Percentiles rank a stretch among this genome's conserved stretches.
Conservation (phyloP, 805 yeast genomes). For the Ogataea paradorogensis region DNA sequence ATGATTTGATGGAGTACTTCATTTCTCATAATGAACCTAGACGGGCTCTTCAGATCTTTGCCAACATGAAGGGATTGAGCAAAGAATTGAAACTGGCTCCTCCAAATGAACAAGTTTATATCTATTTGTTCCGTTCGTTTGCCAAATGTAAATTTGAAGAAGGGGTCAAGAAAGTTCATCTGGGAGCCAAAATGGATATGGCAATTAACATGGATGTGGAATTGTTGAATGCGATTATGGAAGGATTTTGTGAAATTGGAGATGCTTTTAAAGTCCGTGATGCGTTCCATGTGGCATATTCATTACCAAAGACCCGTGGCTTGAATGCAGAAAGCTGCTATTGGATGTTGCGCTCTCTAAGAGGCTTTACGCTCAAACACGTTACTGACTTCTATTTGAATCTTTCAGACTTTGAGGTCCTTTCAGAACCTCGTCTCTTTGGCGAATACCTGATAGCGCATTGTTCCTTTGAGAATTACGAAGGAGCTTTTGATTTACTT, state of each 20-base stretch:
- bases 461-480: constrained; percentile 60
- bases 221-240: constrained; percentile 60
- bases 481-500: constrained; percentile 52
- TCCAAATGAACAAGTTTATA: constrained; percentile 55
- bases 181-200: constrained; percentile 60
- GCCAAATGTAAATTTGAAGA: constrained; percentile 57
- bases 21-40: constrained; percentile 54
- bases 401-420: constrained; percentile 49
- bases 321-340: constrained; percentile 61
- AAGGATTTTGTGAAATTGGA: constrained; percentile 58
- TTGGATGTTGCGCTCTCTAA: constrained; percentile 63
- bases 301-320: constrained; percentile 50
- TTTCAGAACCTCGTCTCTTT: constrained; percentile 51
- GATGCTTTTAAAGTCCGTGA: constrained; percentile 56
- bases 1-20: constrained; percentile 57
- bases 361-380: constrained; percentile 49
- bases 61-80: constrained; percentile 54
- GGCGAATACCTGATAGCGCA: constrained; percentile 66
- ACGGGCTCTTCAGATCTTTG: constrained; percentile 60
- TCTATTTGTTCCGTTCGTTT: constrained; percentile 57
- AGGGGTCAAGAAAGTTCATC: constrained; percentile 64
- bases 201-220: constrained; percentile 52
- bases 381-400: constrained; percentile 63
- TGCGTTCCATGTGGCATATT: constrained; percentile 55
- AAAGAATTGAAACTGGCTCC: constrained; percentile 52